A percentile compares a stretch with the other conserved stretches of the same genome.
Conservation (phyloP, 345 rosid genomes). For the Eucalyptus curtisii region DNA sequence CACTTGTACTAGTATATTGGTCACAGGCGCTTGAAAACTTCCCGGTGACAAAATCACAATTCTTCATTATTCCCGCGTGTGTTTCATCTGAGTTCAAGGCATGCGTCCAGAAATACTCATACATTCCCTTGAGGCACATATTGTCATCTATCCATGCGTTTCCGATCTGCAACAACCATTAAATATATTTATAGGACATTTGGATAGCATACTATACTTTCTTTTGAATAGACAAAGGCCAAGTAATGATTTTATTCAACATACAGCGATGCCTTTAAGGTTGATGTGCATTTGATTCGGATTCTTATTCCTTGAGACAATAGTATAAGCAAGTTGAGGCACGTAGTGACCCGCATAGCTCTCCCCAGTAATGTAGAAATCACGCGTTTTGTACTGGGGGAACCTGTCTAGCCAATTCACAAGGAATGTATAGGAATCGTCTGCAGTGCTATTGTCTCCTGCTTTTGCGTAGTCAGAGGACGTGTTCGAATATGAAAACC, state of each 20-base stretch:
- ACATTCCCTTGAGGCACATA: conserved; percentile 2
- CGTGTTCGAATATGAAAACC: conserved; percentile 42
- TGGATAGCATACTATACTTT: not conserved
- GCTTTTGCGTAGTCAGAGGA: conserved; percentile 13
- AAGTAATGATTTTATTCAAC: not conserved
- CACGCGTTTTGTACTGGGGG: conserved; percentile 21
- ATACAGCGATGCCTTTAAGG: conserved; percentile 43
- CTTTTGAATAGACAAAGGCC: not conserved
- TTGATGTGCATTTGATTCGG: conserved; percentile 14
- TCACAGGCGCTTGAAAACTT: conserved; percentile 2
- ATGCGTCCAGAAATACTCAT: conserved; percentile 37
- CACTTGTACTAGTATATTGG: not conserved
- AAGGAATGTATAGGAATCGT: conserved; percentile 26
- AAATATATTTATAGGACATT: not conserved
- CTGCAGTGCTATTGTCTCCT: conserved; percentile 32
- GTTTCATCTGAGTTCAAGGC: conserved; percentile 40
- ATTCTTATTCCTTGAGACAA: conserved; percentile 12
- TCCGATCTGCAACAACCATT: conserved; percentile 20
- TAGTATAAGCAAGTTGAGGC: conserved; percentile 31
- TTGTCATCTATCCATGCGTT: conserved; percentile 31
- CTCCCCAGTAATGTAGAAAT: conserved; percentile 26
- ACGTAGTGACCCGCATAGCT: conserved; percentile 42
- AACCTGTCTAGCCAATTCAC: conserved; percentile 36
- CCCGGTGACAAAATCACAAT: conserved; percentile 13
- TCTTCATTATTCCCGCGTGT: conserved; percentile 5